Conservation (phyloP, 2,329 filamentous ascomycete genomes). For the Pseudopithomyces chartarum region DNA sequence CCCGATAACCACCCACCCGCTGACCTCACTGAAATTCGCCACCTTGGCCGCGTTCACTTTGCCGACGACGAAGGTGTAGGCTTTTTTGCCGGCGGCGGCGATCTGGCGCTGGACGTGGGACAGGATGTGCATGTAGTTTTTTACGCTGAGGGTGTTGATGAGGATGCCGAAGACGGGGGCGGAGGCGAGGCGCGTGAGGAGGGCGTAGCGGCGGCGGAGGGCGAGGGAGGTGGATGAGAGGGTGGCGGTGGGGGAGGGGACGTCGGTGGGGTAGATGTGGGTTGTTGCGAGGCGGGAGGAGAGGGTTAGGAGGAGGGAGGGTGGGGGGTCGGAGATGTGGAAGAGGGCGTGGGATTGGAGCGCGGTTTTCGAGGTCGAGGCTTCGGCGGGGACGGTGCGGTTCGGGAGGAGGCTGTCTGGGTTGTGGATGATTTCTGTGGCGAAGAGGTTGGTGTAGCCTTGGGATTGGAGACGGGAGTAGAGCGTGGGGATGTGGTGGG, state of each 20-base stretch:
- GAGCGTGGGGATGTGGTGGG: constrained; percentile 71
- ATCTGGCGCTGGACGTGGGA: constrained; percentile 75
- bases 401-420: constrained; percentile 85
- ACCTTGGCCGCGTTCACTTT: constrained; percentile 96
- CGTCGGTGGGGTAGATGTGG: constrained; percentile 72
- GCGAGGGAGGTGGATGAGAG: constrained; percentile 59
- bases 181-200: constrained; percentile 78
- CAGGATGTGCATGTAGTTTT: constrained; percentile 85
- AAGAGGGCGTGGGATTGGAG: constrained; percentile 77
- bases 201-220: constrained; percentile 85
- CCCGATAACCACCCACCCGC: constrained; percentile 95
- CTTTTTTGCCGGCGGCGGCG: constrained; percentile 83
- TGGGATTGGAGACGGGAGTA: constrained; percentile 57
- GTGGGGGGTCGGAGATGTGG: constrained; percentile 80
- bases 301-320: constrained; percentile 83
- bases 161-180: constrained; percentile 89
- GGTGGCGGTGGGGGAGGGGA: constrained; percentile 41
- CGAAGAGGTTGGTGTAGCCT: constrained; percentile 74
- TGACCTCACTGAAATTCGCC: constrained; percentile 94
- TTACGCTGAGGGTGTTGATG: constrained; percentile 91
- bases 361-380: constrained; percentile 50
- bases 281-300: constrained; percentile 80
- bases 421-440: constrained; percentile 75
- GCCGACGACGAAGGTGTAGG: constrained; percentile 93
- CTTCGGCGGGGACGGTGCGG: constrained; percentile 66